phyloP scores from a whole-genome alignment of 495 filamentous ascomycete species.

The Aspergillus kassunensis region DNA sequence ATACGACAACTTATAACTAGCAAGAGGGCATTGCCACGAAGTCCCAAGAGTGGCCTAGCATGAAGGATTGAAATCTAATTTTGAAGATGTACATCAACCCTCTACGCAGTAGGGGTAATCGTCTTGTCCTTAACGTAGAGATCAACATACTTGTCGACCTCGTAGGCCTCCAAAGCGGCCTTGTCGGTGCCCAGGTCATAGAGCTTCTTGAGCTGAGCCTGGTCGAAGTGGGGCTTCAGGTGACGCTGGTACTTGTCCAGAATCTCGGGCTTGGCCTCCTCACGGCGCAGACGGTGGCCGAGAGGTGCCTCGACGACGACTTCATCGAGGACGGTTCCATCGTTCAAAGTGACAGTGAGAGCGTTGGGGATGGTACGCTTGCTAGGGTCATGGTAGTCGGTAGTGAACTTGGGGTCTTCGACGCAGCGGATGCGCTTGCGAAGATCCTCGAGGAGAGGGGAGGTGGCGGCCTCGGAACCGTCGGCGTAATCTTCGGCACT shows the following conservation, averaged over 20 bases:
- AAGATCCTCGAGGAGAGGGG: constrained; percentile 80
- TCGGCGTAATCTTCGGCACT: constrained; percentile 90
- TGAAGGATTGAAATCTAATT: constrained; percentile 7
- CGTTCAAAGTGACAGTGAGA: constrained; percentile 86
- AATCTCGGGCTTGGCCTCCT: constrained; percentile 97
- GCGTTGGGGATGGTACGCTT: constrained; percentile 97
- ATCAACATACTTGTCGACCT: constrained; percentile 91
- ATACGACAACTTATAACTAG: not conserved
- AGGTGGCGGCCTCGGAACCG: constrained; percentile 84
- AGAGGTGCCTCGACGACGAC: constrained; percentile 92
- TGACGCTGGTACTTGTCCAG: constrained; percentile 92
- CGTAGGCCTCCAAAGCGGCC: constrained; percentile 70
- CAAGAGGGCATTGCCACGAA: not conserved
- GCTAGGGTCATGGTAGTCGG: constrained; percentile 86
- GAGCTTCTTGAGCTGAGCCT: constrained; percentile 72
- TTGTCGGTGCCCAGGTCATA: constrained; percentile 69
- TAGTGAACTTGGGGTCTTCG: constrained; percentile 90
- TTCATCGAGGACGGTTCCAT: constrained; percentile 90
- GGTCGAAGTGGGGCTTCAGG: constrained; percentile 73
- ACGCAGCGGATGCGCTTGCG: constrained; percentile 90
- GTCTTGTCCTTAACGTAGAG: constrained; percentile 74
- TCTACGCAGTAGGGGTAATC: constrained; percentile 30
- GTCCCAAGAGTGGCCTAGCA: not conserved
- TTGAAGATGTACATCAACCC: not conserved
- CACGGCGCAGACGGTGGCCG: constrained; percentile 84